These are phyloP conservation scores for Lojkania enalia DNA, from an alignment of 2,329 filamentous ascomycete genomes.

Conservation along the genomic window DNA sequence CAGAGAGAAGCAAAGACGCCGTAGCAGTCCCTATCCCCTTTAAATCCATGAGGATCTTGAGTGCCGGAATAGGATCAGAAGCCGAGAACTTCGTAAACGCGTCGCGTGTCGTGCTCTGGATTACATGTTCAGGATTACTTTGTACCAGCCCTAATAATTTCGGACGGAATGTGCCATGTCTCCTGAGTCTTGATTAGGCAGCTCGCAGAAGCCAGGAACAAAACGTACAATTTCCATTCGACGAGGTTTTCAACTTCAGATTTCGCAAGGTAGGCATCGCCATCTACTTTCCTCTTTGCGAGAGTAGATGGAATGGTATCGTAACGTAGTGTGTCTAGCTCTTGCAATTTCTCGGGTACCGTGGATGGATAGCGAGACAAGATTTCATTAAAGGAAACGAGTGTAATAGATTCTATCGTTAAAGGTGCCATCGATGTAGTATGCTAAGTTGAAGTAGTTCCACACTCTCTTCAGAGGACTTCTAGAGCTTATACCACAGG, in stretches of 20 bases:
- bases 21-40: slow-evolving; percentile 79
- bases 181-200: slow-evolving; percentile 31
- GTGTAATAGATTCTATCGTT: slow-evolving; percentile 16
- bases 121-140: slow-evolving; percentile 59
- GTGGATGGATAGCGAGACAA: slow-evolving; percentile 30
- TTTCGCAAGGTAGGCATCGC: slow-evolving; percentile 25
- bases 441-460: too few relatives aligned
- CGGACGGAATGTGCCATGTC: slow-evolving; percentile 57
- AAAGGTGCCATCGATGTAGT: slow-evolving; percentile 10
- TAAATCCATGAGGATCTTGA: slow-evolving; percentile 62
- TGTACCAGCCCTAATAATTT: slow-evolving; percentile 52
- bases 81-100: slow-evolving; percentile 50
- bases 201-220: not conserved
- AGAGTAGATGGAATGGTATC: slow-evolving; percentile 29
- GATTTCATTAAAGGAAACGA: slow-evolving; percentile 20
- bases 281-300: slow-evolving; percentile 14
- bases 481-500: too few relatives aligned
- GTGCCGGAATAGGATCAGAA: slow-evolving; percentile 24
- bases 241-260: slow-evolving; percentile 39
- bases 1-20: slow-evolving; percentile 71
- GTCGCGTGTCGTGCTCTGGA: slow-evolving; percentile 55
- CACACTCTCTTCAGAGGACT: too few relatives aligned
- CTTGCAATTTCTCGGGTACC: slow-evolving; percentile 31
- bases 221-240: slow-evolving; percentile 45
- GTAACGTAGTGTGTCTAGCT: slow-evolving; percentile 40